These are phyloP conservation scores for Omphalea diandra DNA, from an alignment of 441 rosid species.

Conservation along the genomic window DNA sequence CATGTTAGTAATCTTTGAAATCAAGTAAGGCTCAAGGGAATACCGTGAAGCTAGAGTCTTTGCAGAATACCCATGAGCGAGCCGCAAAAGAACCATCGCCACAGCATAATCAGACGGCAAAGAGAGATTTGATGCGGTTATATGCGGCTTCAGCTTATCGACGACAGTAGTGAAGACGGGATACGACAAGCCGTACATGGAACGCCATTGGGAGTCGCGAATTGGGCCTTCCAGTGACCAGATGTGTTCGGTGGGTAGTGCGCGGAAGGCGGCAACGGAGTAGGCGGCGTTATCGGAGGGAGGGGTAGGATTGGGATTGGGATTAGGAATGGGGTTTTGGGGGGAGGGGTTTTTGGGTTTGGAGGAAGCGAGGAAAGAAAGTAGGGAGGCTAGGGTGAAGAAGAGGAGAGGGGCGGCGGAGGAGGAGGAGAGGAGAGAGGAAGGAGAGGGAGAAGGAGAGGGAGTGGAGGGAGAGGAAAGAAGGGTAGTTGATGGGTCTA, in stretches of 20 bases:
- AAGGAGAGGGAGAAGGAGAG: constrained; percentile 35
- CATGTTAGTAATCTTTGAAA: constrained; percentile 95
- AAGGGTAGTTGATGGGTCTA: constrained; percentile 61
- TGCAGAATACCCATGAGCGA: constrained; percentile 73
- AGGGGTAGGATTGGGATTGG: constrained; percentile 8
- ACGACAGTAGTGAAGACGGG: constrained; percentile 89
- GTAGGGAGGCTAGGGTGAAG: constrained; percentile 57
- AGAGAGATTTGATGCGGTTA: constrained; percentile 83
- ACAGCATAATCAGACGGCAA: constrained; percentile 93
- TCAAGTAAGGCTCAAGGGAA: constrained; percentile 83
- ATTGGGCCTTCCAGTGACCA: constrained; percentile 73
- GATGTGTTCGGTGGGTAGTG: constrained; percentile 84
- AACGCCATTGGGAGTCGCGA: constrained; percentile 87
- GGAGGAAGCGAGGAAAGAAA: constrained; percentile 67
- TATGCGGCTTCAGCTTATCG: constrained; percentile 84
- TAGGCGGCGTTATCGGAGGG: constrained; percentile 53
- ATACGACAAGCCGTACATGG: constrained; percentile 80
- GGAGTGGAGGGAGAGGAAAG: constrained; percentile 55
- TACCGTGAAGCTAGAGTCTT: constrained; percentile 67
- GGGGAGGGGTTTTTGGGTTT: constrained; percentile 32
- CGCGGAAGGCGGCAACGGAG: constrained; percentile 81
- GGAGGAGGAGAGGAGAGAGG: constrained; percentile 25
- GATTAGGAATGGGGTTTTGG: constrained; percentile 1
- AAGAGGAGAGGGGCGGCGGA: constrained; percentile 75
- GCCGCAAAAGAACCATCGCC: constrained; percentile 91